Base-by-base conservation (phyloP, 208 protist genomes). In the Angomonas deanei region DNA sequence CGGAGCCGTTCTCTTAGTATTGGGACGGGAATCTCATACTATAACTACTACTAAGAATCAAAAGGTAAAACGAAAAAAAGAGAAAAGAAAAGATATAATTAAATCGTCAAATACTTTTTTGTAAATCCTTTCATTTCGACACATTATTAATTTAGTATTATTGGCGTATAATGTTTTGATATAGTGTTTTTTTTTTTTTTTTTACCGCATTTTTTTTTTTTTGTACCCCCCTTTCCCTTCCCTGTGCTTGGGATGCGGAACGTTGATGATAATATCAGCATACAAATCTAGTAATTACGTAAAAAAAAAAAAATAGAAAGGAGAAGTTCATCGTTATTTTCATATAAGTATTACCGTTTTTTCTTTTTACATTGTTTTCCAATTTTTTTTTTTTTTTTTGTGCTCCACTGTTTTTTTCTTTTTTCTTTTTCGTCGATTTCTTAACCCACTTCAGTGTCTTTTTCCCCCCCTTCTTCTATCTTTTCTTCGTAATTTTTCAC, bases 321-420 rank as follows among this genome's bases (percentile, higher is more conserved):
- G n/a, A n/a, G n/a, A n/a, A n/a, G n/a, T n/a, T n/a, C n/a, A n/a
- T n/a, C n/a, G n/a, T n/a, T n/a, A n/a, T n/a, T n/a, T n/a, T n/a
- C n/a, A n/a, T n/a, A 50, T 26, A 50, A 50, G 15, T 50, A 23
- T 50, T n/a, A 23, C 3, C 15, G 19, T 63, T 64, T 15, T 46
- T 58, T 70, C 11, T 32, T 64, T 59, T 48, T 38, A 11, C 24
- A 61, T 47, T 63, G 47, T 50, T 53, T 39, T 46, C 54, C 34
- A 33, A 33, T 42, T 61, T 33, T 30, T 66, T 62, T 24, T 66
- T 68, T 46, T 36, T 50, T 64, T 66, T 59, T 32, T 68, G 23
- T 34, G 36, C 56, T 69, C 21, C 24, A 28, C 28, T 59, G 2
- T 24, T 49, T 64, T 3, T 64, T 30, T 50, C 17, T 53, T 42